These are phyloP conservation scores for Volutella citrinella DNA, from an alignment of 2,329 filamentous ascomycete genomes.

Conservation along the genomic window DNA sequence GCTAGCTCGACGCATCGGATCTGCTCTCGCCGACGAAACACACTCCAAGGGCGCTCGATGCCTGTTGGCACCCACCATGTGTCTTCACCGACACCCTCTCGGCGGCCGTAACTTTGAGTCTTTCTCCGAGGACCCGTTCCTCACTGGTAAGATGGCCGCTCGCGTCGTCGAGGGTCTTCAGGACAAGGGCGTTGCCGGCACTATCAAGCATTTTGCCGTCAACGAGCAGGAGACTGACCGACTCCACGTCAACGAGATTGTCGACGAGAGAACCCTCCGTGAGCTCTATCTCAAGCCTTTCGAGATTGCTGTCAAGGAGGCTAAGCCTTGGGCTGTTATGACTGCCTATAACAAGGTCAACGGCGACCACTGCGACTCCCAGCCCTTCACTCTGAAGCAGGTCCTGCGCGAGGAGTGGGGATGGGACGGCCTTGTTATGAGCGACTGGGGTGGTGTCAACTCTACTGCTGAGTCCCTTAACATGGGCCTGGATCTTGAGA, in stretches of 20 bases:
- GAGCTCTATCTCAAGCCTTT: constrained; percentile 36
- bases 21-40: constrained; percentile 53
- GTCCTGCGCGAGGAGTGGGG: constrained; percentile 44
- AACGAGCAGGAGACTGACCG: constrained; percentile 36
- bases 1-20: constrained; percentile 55
- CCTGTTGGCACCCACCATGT: constrained; percentile 42
- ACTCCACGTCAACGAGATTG: constrained; percentile 25
- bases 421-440: constrained; percentile 34
- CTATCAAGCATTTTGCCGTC: constrained; percentile 44
- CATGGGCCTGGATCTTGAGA: constrained; percentile 32
- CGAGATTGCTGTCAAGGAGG: constrained; percentile 37
- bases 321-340: constrained; percentile 38
- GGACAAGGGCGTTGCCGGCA: constrained; percentile 36
- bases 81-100: constrained; percentile 24
- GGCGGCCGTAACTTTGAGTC: constrained; percentile 27
- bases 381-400: constrained; percentile 24
- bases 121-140: constrained; percentile 24
- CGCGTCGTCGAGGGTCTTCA: constrained; percentile 37
- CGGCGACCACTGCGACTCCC: constrained; percentile 32
- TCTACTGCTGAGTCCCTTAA: constrained; percentile 32
- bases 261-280: constrained; percentile 22
- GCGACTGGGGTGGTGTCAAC: constrained; percentile 38
- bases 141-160: constrained; percentile 26
- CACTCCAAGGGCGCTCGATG: constrained; percentile 65
- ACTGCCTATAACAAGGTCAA: constrained; percentile 37